These are phyloP conservation scores for Umbilicus rupestris DNA, from an alignment of 164 flowering plant genomes.

Conservation along the genomic window DNA sequence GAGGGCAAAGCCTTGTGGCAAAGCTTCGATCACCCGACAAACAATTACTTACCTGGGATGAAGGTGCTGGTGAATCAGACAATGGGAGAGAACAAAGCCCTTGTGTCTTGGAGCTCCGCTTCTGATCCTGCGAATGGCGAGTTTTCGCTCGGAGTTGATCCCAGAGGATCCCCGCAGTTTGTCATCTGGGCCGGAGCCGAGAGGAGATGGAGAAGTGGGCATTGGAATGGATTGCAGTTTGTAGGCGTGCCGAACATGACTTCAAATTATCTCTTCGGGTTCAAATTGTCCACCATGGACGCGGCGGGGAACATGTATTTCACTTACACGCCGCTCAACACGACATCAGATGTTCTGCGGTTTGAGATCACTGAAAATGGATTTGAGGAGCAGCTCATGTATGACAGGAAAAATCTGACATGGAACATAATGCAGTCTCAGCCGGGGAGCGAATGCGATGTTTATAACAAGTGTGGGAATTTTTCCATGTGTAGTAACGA, in stretches of 20 bases:
- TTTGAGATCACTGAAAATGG: constrained; percentile 37
- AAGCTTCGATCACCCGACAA: neutral
- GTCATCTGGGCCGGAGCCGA: constrained; percentile 30
- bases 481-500: constrained; percentile 34
- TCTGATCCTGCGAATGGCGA: neutral
- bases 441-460: constrained; percentile 37
- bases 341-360: constrained; percentile 20
- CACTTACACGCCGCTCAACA: constrained; percentile 21
- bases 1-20: neutral
- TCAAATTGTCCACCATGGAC: constrained; percentile 17
- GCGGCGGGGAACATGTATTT: constrained; percentile 22
- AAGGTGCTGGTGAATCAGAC: constrained; percentile 2
- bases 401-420: constrained; percentile 18
- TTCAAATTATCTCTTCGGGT: constrained; percentile 25
- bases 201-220: constrained; percentile 56
- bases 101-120: constrained; percentile 1
- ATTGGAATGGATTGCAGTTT: constrained; percentile 36
- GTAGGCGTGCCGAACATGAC: constrained; percentile 33
- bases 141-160: constrained; percentile 5
- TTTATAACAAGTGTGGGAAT: constrained; percentile 47
- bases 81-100: neutral
- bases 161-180: constrained; percentile 12
- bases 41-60: constrained; percentile 9
- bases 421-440: constrained; percentile 29
- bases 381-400: constrained; percentile 27